Evolutionary conservation across 805 yeast species (phyloP), one percentile per base, ranked within the genome.

Genomic region (Starmera caribaea): DNA sequence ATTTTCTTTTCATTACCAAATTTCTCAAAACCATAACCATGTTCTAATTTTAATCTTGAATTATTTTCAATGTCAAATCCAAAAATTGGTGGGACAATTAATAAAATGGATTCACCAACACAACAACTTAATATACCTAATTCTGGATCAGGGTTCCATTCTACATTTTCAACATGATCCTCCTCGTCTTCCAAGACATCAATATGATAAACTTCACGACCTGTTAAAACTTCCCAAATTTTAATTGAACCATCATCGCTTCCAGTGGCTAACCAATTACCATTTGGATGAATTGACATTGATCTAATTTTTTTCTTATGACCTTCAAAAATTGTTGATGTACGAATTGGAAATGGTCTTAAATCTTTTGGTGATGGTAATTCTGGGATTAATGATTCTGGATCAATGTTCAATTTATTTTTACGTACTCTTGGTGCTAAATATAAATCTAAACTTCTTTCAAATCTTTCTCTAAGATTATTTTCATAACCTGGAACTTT

Each of bases 201-300:
- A n/a, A 74, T 66, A 44, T 76, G 74, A 71, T 76, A 85, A 38
- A 90, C 85, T 67, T 90, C 94, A 63, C 98, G 79, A 36, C 98
- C 98, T 5, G 97, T 86, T 43, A 88, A 65, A 15, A 88, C 80
- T 65, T 92, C 98, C 97, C 98, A 92, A n/a, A 92, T 73, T 50
- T 96, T 74, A 7, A 92, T 89, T 14, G 89, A 74, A 40, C 97
- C 97, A 58, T 92, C 98, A 58, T 92, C 97, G 14, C 95, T 84
- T 42, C 97, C 98, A 4, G 98, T 92, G 16, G 98, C 98, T 41
- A 92, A 68, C 92, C 96, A 92, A 51, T 82, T 69, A 5, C 98
- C 98, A 28, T 79, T 69, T 38, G 96, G 95, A 57, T 90, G 95
- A 36, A 90, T 73, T 8, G 89, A 76, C 26, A 92, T 55, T 2